Base-by-base conservation (phyloP, 805 yeast species). In the Starmera quercuum region DNA sequence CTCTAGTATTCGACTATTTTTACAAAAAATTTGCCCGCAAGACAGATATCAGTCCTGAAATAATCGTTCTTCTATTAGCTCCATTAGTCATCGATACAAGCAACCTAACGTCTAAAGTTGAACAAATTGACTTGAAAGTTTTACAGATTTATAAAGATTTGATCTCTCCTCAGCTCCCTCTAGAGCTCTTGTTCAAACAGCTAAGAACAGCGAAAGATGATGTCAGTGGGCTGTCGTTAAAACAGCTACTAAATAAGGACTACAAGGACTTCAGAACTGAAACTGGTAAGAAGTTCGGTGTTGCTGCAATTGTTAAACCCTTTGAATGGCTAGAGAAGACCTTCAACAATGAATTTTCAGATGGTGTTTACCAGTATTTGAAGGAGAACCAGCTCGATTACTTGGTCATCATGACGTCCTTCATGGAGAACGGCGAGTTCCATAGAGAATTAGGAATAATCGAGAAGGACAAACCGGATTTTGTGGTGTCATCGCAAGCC, bases 31-130 rank as follows among this genome's bases (percentile, higher is more conserved):
- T 39, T 9, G 30, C 35, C 4, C 32, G 39, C 2, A 51, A 49
- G 22, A 19, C 27, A 11, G 29, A 40, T 4, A 13, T 39, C 12
- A 34, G 58, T 24, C 42, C 49, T 3, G 72, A 66, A 15, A 49
- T 71, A 7, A 59, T 71, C 2, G 56, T 59, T 20, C 57, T 85
- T 11, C 61, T 76, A 6, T 41, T 78, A 31, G 79, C 84, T 1
- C 92, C 96, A 2, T 67, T 83, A 20, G 48, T 86, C 25, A 64
- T 82, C 10, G 97, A 90, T 47, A 88, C 97, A 0, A 59, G 76
- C 5, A 78, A 80, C 44, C 59, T 86, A 63, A 60, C 67, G 8
- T 65, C 66, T 30, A 79, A 78, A 53, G 83, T 82, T 4, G 85
- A 80, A 41, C 49, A 51, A 0, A 64, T 62, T 4, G 97, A 90